A percentile compares a stretch with the other conserved stretches of the same genome.
Conservation (phyloP, 108 stramenopile species). For the Nannochloropsis salina region DNA sequence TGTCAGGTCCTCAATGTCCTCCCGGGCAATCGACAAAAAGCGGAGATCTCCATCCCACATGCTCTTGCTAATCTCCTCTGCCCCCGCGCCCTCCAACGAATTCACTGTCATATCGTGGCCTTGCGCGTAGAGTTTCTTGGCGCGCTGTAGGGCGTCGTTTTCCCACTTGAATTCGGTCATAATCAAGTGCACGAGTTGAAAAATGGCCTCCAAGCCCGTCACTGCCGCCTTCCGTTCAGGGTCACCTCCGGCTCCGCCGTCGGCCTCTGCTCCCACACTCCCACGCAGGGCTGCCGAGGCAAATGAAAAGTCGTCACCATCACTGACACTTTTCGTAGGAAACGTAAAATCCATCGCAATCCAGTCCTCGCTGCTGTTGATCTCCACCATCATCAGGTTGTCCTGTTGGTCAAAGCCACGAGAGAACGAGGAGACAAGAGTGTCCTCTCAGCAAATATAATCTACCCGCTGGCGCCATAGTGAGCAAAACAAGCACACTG, state of each 20-base stretch:
- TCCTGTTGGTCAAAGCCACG: constrained; percentile 48
- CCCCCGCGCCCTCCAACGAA: constrained; percentile 46
- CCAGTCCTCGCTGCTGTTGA: constrained; percentile 86
- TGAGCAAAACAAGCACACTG: background rate
- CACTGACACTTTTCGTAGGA: constrained; percentile 67
- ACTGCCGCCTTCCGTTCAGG: constrained; percentile 47
- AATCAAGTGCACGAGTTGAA: constrained; percentile 81
- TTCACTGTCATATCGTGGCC: constrained; percentile 43
- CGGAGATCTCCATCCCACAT: constrained; percentile 47
- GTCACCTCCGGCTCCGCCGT: constrained; percentile 42
- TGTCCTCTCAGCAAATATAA: background rate
- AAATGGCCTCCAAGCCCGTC: constrained; percentile 21
- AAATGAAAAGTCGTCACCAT: background rate
- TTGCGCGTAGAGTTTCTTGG: constrained; percentile 74
- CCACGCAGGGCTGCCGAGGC: constrained; percentile 20
- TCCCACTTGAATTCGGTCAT: constrained; percentile 86
- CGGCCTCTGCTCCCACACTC: constrained; percentile 26
- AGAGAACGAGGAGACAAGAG: background rate
- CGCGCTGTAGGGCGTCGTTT: constrained; percentile 83
- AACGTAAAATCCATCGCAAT: constrained; percentile 84
- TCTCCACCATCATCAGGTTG: constrained; percentile 92
- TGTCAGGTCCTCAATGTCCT: constrained; percentile 70
- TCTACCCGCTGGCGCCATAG: background rate
- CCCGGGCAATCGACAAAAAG: constrained; percentile 75
- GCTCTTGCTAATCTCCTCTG: constrained; percentile 36